Conservation (phyloP, 441 rosid genomes). For the Geranium incanum region DNA sequence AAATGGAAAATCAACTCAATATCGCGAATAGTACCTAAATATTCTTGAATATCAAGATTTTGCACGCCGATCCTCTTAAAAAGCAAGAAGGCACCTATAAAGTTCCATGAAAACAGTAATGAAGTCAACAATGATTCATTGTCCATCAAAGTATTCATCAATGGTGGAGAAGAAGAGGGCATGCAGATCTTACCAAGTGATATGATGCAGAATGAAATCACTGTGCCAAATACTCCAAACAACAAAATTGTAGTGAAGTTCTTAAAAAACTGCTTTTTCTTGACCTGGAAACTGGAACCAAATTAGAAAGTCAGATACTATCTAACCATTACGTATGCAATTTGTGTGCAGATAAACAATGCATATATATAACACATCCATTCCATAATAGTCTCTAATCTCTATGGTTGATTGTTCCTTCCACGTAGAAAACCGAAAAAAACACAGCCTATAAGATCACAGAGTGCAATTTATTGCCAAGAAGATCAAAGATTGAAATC, state of each 20-base stretch:
- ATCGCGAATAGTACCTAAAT: constrained; percentile 29
- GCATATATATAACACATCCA: not conserved
- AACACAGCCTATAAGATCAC: not conserved
- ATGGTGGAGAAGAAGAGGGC: constrained; percentile 7
- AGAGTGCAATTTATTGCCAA: not conserved
- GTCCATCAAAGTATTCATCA: too few species aligned
- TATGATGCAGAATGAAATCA: constrained; percentile 63
- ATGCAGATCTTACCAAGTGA: constrained; percentile 35
- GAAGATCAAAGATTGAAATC: not conserved
- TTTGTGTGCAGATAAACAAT: not conserved
- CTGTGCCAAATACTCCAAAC: constrained; percentile 63
- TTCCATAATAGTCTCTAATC: not conserved
- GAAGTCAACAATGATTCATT: not conserved
- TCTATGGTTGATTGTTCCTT: not conserved
- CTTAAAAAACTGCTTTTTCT: constrained; percentile 69
- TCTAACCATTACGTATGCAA: not conserved
- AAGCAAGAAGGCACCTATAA: constrained; percentile 38
- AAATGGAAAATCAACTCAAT: not conserved
- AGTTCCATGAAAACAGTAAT: constrained; percentile 5
- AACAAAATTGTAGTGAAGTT: constrained; percentile 53
- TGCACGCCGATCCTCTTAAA: constrained; percentile 39
- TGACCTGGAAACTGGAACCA: constrained; percentile 62
- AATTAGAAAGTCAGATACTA: constrained; percentile 4
- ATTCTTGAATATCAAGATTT: constrained; percentile 33
- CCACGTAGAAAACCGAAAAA: not conserved